phyloP scores from a whole-genome alignment of 2,329 filamentous ascomycete species.

The Monilinia fructicola region DNA sequence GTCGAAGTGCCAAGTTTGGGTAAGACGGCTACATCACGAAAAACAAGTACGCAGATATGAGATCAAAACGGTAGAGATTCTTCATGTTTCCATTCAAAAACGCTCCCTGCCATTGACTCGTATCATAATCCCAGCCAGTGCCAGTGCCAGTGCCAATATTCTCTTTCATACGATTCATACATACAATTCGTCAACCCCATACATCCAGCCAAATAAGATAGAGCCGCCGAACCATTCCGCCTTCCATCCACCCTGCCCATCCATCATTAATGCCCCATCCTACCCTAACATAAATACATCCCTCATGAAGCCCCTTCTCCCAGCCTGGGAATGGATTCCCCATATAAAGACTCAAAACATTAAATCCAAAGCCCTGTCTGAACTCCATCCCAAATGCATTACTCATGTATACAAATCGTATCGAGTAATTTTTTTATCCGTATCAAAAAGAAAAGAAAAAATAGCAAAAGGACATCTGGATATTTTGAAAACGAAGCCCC shows the following conservation, averaged over 20 bases:
- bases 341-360: conserved; percentile 1
- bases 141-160: background rate
- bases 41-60: background rate
- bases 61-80: background rate
- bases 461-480: background rate
- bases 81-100: background rate
- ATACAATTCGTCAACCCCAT: conserved; percentile 4
- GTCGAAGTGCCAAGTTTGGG: too few species aligned
- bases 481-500: conserved; percentile 4
- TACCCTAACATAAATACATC: conserved; percentile 10
- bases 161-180: conserved; percentile 10
- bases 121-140: conserved; percentile 12
- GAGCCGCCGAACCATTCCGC: conserved; percentile 2
- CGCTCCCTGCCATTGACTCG: conserved; percentile 4
- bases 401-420: conserved; percentile 20
- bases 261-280: conserved; percentile 16
- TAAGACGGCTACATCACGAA: background rate
- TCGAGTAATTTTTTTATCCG: conserved; percentile 19
- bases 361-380: conserved; percentile 13
- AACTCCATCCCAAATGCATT: conserved; percentile 20
- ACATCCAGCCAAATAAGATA: conserved; percentile 6
- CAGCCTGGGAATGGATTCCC: background rate
- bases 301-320: background rate
- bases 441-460: conserved; percentile 9
- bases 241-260: background rate